Conservation (phyloP, 1,284 basidiomycete species). For the Paramarasmius palmivorus region DNA sequence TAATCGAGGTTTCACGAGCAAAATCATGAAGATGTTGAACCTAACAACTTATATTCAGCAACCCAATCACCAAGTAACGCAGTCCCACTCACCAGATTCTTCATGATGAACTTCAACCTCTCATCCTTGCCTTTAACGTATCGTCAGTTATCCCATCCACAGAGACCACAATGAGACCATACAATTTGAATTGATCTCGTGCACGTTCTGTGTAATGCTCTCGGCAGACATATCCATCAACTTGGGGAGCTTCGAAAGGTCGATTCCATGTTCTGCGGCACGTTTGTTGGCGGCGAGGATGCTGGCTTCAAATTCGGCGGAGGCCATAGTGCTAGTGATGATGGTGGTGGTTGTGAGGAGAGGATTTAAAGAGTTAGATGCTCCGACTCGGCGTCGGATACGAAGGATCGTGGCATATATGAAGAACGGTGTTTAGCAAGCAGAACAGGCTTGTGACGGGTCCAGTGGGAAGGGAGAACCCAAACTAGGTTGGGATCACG, state of each 20-base stretch:
- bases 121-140: slow-evolving; percentile 35
- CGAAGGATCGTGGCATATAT: too few species aligned
- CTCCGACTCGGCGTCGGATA: too few species aligned
- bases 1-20: slow-evolving; percentile 69
- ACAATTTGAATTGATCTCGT: slow-evolving; percentile 40
- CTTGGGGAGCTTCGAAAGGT: slow-evolving; percentile 38
- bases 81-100: slow-evolving; percentile 32
- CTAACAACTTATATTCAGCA: not conserved
- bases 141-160: not conserved
- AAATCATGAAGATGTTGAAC: slow-evolving; percentile 72
- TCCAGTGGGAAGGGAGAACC: too few species aligned
- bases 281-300: slow-evolving; percentile 25
- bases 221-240: slow-evolving; percentile 39
- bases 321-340: slow-evolving; percentile 3
- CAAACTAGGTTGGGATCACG: too few species aligned
- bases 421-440: too few species aligned
- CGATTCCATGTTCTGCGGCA: slow-evolving; percentile 33
- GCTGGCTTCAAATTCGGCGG: slow-evolving; percentile 7
- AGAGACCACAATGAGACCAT: slow-evolving; percentile 13
- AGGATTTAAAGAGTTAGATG: not conserved
- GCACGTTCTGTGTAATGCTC: slow-evolving; percentile 40
- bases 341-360: not conserved
- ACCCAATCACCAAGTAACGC: not conserved
- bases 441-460: too few species aligned
- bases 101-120: slow-evolving; percentile 41